phyloP scores from a whole-genome alignment of 768 basidiomycete species.

The Chalciporus chontae region DNA sequence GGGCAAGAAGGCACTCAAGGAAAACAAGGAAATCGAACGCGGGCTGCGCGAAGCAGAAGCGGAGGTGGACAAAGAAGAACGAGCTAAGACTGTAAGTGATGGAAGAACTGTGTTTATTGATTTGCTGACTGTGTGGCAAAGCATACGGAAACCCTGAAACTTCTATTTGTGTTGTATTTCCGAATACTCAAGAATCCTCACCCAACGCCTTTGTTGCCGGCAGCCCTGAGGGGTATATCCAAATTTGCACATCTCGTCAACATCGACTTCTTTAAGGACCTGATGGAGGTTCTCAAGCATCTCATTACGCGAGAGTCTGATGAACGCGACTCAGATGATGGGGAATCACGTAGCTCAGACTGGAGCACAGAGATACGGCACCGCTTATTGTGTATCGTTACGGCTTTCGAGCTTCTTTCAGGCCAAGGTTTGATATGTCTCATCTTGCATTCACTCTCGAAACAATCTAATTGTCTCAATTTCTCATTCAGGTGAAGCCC shows the following conservation, averaged over 20 bases:
- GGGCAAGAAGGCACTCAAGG: slow-evolving; percentile 77
- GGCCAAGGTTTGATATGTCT: slow-evolving; percentile 71
- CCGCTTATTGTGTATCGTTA: slow-evolving; percentile 82
- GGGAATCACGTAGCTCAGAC: slow-evolving; percentile 25
- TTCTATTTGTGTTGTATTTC: slow-evolving; percentile 96
- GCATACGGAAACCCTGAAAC: slow-evolving; percentile 98
- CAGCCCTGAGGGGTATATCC: slow-evolving; percentile 88
- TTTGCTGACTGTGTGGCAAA: slow-evolving; percentile 34
- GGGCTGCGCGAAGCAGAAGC: slow-evolving; percentile 95
- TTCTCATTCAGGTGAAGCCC: slow-evolving; percentile 72
- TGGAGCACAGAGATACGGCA: slow-evolving; percentile 47
- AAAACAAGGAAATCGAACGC: slow-evolving; percentile 84
- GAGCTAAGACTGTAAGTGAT: slow-evolving; percentile 67
- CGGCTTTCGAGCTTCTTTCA: slow-evolving; percentile 94
- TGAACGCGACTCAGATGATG: slow-evolving; percentile 38
- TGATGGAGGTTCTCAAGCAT: slow-evolving; percentile 80
- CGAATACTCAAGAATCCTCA: slow-evolving; percentile 85
- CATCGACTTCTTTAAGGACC: slow-evolving; percentile 96
- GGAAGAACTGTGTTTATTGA: slow-evolving; percentile 8
- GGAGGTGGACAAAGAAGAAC: slow-evolving; percentile 89
- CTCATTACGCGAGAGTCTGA: slow-evolving; percentile 57
- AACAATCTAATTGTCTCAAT: slow-evolving; percentile 3
- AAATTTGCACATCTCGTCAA: slow-evolving; percentile 96
- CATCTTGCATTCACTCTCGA: slow-evolving; percentile 8
- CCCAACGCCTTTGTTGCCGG: slow-evolving; percentile 75